Base-by-base conservation (phyloP, 2,329 filamentous ascomycete genomes). In the Fusarium sp. region DNA sequence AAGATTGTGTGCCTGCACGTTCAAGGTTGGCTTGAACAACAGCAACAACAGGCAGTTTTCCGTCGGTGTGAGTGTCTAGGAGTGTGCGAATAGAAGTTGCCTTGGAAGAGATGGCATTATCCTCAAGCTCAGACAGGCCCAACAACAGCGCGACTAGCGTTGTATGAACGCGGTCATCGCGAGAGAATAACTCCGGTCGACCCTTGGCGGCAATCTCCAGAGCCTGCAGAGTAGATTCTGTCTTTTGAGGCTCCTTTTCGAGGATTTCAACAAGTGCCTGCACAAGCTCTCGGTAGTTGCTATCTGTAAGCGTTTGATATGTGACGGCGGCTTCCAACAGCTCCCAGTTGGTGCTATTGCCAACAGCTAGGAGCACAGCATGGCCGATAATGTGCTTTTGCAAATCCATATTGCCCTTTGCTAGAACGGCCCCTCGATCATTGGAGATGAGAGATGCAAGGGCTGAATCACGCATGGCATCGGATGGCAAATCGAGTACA, bases 21-120 rank as follows among this genome's bases (percentile, higher is more conserved):
- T 88, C 83, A 4, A 90, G 79, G 46, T 88, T 88, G 19, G 82
- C 79, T 56, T 86, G 84, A 9, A 90, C 82, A 8, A 90, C 84
- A 8, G 78, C 79, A 24, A 85, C 71, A 17, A 86, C 75, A 4
- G 84, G 83, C 2, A 82, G 76, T 13, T 80, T 80, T 15, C 79
- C 79, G n/a, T 77, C 75, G 0, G 76, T 75, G 17, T 82, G 78
- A 8, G 75, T 77, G 30, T 87, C 83, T 15, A 89, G 71, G 2
- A 85, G 74, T 0, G 79, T 74, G 14, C 81, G 83, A 22, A 89
- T 73, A 0, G 75, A 73, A 3, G 75, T 72, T 3, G 83, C 80
- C 53, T 82, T 83, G 3, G 80, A 73, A 3, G 83, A 80, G 5
- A 82, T 56, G 1, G 68, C 53, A 1, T 71, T 49, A 50, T 83